Base-by-base conservation (phyloP, 2,329 filamentous ascomycete species). In the Talaromyces sp. region DNA sequence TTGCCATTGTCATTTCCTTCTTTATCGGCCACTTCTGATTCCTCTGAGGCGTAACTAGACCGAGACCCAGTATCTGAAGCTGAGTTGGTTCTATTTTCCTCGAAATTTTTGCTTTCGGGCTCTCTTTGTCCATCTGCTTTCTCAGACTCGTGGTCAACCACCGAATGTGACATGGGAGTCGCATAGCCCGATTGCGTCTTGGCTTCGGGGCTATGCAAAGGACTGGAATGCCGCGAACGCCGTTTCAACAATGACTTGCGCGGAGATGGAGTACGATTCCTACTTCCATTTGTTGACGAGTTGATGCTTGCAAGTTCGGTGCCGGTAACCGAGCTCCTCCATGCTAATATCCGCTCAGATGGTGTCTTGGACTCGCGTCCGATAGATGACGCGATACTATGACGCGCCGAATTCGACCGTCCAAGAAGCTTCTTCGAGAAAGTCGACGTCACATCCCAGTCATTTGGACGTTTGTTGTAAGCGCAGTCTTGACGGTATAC, bases 401-500 rank as follows among this genome's bases (percentile, higher is more conserved):
- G 79, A n/a, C 82, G 81, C 1, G 84, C 77, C 1, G 91, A 82
- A 39, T 86, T 86, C 27, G 84, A 84, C 50, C 82, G 79, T 10
- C 77, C 75, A 13, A 85, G 77, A 56, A 91, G 78, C 70, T 87
- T 88, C 68, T 87, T 88, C 10, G 91, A 93, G 70, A 96, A 90
- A 8, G 87, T 87, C 17, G 90, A 94, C 0, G 86, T 85, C 0
- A 89, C 87, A 70, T 97, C 92, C 89, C 90, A 94, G 63, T 93
- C 91, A 65, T 88, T 85, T 63, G 87, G 85, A 5, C 94, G 88
- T 77, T 96, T 97, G 58, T 84, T 78, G 70, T 86, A 92, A 0
- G 94, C 95, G 74, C 94, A 97, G 74, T 99, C 95, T 77, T 98
- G 94, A 22, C 95, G 87, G 74, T 97, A 97, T 0, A 98, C 90